Base-by-base conservation (phyloP, 116 monocot species). In the Papilionanthe hybrid region DNA sequence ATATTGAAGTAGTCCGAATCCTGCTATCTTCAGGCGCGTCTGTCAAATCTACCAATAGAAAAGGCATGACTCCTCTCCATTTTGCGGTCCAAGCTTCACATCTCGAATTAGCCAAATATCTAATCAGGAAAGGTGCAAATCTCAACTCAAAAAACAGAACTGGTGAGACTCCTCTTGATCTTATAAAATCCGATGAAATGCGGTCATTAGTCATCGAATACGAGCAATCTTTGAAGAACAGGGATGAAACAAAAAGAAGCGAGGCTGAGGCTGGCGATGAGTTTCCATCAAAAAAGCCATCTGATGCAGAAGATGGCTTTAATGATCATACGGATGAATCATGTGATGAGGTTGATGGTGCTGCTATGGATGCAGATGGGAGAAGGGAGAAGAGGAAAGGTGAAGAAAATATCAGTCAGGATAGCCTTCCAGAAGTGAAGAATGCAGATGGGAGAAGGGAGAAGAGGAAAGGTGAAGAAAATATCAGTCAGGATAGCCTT, bases 41-140 rank as follows among this genome's bases (percentile, higher is more conserved):
- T 23, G 85, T 90, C 15, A 92, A 91, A 84, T 84, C 92, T 58
- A 47, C 86, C 47, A 97, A 88, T 77, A 79, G 97, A 74, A 97
- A 97, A 82, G 92, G 97, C 42, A 60, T 92, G 76, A 97, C 92
- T 37, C 89, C 94, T 75, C 86, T 97, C 13, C 97, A 97, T 68
- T 92, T 81, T 79, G 97, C 97, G n/a, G 88, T 79, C 30, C 92
- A 94, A 74, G 90, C 88, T 68, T 91, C 94, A 5, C 81, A 97
- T 81, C 32, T 82, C 5, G 94, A 97, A 25, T 86, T 97, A 25
- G 44, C 86, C 68, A 94, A 91, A 47, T 97, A 92, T 83, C 78
- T 97, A 27, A 78, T 94, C 1, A 85, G 78, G 55, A 97, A 94
- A 84, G 94, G 94, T 20, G 86, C 92, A 18, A 87, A 79, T 56